Evolutionary conservation across 768 basidiomycete genomes (phyloP), one percentile per base, ranked within the genome.

Genomic region (Suillus subaureus): DNA sequence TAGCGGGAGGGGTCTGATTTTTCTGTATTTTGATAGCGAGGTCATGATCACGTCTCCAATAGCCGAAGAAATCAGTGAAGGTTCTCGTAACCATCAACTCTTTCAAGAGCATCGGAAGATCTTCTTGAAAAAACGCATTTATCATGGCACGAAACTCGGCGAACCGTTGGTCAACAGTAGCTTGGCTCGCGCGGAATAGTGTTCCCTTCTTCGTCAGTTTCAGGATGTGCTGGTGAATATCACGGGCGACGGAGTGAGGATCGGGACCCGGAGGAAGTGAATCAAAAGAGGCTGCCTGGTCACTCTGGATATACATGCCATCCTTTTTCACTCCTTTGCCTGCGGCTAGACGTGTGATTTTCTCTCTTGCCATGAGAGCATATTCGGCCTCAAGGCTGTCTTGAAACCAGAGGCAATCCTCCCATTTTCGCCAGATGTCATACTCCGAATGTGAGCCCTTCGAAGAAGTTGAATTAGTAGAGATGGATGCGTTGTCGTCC

Each of bases 211-310:
- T 91, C 3, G 86, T 84, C 47, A 94, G 81, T 62, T 81, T 81
- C 23, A 93, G 93, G 3, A 94, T 72, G 70, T 87, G 77, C 6
- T 83, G 69, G 70, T 93, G 91, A 49, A 93, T 83, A 66, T 91
- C 85, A 61, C 81, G 84, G n/a, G 87, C 87, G 51, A 94, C 84
- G 16, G 88, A 87, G 57, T 84, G 85, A 6, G 91, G 91, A 70
- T 92, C 84, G n/a, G 92, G 92, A 9, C 92, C 93, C 8, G 90
- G 89, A 15, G 93, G 93, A 23, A 94, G 82, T 1, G 92, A 93
- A 61, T 94, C 93, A 81, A 90, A 94, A 16, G 93, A 94, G 1
- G 93, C 88, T 2, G 93, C 93, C 64, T 83, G 81, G 71, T 92
- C 89, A 39, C 87, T 84, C 65, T 87, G 85, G 65, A 90, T 84